Percentiles rank a stretch among this genome's conserved stretches.
phyloP scores from a whole-genome alignment of 2,329 filamentous ascomycete species.

The Ascocoryne sarcoides region DNA sequence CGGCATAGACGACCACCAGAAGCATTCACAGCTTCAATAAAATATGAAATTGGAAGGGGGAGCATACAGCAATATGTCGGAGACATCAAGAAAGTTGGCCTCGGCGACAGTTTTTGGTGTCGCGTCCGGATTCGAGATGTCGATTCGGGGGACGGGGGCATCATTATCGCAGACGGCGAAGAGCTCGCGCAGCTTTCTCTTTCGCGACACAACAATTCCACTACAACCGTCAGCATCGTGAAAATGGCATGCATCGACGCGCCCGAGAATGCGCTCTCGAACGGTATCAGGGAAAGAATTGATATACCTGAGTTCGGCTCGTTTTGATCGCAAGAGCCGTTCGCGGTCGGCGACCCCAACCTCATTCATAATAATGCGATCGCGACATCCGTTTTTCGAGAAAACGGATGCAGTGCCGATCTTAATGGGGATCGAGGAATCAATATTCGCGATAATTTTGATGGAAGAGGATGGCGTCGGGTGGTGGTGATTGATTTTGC shows the following conservation, averaged over 20 bases:
- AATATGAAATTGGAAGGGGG: constrained; percentile 14
- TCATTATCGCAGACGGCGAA: constrained; percentile 69
- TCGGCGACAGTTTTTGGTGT: constrained; percentile 43
- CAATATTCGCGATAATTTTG: constrained; percentile 16
- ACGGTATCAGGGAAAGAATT: constrained; percentile 9
- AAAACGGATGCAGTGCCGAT: constrained; percentile 46
- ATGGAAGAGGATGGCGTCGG: constrained; percentile 22
- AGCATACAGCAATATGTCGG: constrained; percentile 53
- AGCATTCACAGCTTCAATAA: constrained; percentile 12
- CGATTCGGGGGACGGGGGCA: constrained; percentile 48
- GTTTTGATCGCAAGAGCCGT: constrained; percentile 58
- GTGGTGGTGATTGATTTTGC: constrained; percentile 19
- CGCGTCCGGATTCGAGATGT: constrained; percentile 49
- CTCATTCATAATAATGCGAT: constrained; percentile 62
- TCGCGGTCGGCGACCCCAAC: constrained; percentile 53
- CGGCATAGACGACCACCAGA: constrained; percentile 9
- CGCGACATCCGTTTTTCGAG: constrained; percentile 60
- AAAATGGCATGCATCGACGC: constrained; percentile 19
- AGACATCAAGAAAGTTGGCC: constrained; percentile 46
- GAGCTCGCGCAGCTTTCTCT: constrained; percentile 84
- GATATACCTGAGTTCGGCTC: constrained; percentile 52
- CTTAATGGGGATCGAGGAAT: constrained; percentile 31
- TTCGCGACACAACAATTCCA: constrained; percentile 72
- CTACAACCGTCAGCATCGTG: constrained; percentile 35
- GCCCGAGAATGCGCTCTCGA: constrained; percentile 18